Evolutionary conservation across 2,329 filamentous ascomycete genomes (phyloP).

Genomic region (Cladophialophora psammophila): DNA sequence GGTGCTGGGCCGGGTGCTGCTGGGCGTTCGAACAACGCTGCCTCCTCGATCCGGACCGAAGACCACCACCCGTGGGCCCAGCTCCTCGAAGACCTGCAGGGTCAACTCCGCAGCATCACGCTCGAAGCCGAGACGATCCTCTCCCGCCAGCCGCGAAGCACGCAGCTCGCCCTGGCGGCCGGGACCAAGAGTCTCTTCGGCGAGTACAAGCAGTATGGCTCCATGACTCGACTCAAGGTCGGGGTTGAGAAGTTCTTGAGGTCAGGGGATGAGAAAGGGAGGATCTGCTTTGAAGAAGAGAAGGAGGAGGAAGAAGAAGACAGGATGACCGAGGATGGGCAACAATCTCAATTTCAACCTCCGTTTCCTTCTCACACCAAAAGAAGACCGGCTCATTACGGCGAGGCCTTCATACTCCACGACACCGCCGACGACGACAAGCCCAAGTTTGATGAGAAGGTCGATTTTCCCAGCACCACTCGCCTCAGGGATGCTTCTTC

Average conservation of each 20-base stretch:
- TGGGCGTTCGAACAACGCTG: background rate
- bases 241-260: constrained; percentile 32
- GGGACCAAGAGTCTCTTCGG: constrained; percentile 35
- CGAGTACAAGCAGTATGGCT: constrained; percentile 35
- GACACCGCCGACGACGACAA: constrained; percentile 29
- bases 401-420: constrained; percentile 30
- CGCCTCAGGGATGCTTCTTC: background rate
- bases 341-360: background rate
- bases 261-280: constrained; percentile 23
- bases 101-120: constrained; percentile 26
- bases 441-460: constrained; percentile 13
- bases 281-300: constrained; percentile 19
- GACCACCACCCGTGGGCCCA: constrained; percentile 10
- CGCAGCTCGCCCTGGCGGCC: constrained; percentile 28
- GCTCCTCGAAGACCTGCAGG: constrained; percentile 23
- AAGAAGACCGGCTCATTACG: constrained; percentile 28
- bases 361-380: background rate
- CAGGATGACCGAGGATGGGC: background rate
- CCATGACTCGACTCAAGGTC: constrained; percentile 33
- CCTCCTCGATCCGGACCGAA: background rate
- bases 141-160: constrained; percentile 31
- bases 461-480: background rate
- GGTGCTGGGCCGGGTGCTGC: background rate
- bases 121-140: constrained; percentile 35
- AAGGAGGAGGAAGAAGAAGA: constrained; percentile 12